Evolutionary conservation across 441 rosid genomes (phyloP), one percentile per base, ranked within the genome.

Genomic region (Euphorbia celastroides): DNA sequence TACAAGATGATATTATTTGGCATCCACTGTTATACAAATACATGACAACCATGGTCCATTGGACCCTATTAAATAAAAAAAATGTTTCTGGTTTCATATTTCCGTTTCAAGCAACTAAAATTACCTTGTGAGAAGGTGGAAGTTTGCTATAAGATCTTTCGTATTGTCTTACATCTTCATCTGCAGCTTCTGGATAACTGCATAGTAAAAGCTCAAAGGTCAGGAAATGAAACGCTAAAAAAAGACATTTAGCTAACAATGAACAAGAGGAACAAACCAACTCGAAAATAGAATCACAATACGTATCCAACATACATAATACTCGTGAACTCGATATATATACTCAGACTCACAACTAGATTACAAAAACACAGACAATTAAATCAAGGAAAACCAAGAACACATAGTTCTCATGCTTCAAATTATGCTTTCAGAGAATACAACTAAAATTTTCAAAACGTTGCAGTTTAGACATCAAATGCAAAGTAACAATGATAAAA

Each of bases 131-230:
- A 0, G 82, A 72, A 79, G 82, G 80, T 46, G 91, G 78, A 69
- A 93, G 91, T 87, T 88, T 91, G 74, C 74, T 81, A 60, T 75
- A 91, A 51, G 88, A 89, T 79, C 86, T 81, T 80, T 94, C 97
- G 74, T 81, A 89, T 82, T 86, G 77, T 63, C 73, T 86, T 58
- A 94, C 85, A 84, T 89, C 99, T 70, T 89, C 93, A 66, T 88
- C 91, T 0, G 97, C 79, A 58, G 97, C 93, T 58, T 91, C 97
- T 0, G 93, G 96, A 73, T 94, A 94, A 80, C 97, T 94, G 68
- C 70, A 69, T 17, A 25, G 20, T 28, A 27, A 14, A 60, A 55
- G 7, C 13, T 0, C 27, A 36, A 14, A 50, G 23, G 25, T 62
- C 20, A 20, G 36, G 17, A 57, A 48, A 22, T 17, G 31, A 13